phyloP scores from a whole-genome alignment of 495 filamentous ascomycete species.

The Talaromyces thailandensis region DNA sequence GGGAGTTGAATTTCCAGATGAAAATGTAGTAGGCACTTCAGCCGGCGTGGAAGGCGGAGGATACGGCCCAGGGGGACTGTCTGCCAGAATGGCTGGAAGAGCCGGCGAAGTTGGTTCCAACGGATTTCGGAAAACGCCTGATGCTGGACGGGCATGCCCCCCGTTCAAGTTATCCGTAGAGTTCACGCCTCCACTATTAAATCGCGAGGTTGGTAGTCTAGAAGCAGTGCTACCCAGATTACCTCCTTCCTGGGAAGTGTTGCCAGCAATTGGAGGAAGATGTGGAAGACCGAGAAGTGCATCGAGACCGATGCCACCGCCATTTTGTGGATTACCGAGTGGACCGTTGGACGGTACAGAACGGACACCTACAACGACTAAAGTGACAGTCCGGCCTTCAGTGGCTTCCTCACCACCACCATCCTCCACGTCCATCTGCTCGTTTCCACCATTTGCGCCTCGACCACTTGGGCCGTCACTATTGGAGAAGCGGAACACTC shows the following conservation, averaged over 20 bases:
- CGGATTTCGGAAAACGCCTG: constrained; percentile 11
- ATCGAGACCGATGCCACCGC: constrained; percentile 32
- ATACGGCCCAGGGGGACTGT: constrained; percentile 52
- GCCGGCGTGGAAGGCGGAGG: constrained; percentile 65
- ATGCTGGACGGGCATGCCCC: constrained; percentile 26
- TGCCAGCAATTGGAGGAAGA: constrained; percentile 40
- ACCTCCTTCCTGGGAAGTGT: constrained; percentile 32
- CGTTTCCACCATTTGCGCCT: constrained; percentile 5
- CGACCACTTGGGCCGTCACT: constrained; percentile 19
- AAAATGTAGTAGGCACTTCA: constrained; percentile 46
- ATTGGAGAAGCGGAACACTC: constrained; percentile 54
- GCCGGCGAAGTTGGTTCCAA: constrained; percentile 27
- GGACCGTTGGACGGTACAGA: constrained; percentile 48
- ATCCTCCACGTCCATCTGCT: constrained; percentile 33
- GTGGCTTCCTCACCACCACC: constrained; percentile 32
- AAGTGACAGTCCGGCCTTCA: constrained; percentile 55
- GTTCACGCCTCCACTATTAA: constrained; percentile 37
- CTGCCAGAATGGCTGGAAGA: constrained; percentile 35
- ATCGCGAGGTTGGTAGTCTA: constrained; percentile 42
- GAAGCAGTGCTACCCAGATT: constrained; percentile 28
- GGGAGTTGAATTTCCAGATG: constrained; percentile 48
- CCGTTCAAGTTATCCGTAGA: constrained; percentile 34
- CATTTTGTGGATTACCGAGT: constrained; percentile 34
- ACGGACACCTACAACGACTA: constrained; percentile 66
- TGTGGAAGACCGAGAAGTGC: constrained; percentile 47